phyloP scores from a whole-genome alignment of 352 stramenopile species.

The Pythium dissotocum region DNA sequence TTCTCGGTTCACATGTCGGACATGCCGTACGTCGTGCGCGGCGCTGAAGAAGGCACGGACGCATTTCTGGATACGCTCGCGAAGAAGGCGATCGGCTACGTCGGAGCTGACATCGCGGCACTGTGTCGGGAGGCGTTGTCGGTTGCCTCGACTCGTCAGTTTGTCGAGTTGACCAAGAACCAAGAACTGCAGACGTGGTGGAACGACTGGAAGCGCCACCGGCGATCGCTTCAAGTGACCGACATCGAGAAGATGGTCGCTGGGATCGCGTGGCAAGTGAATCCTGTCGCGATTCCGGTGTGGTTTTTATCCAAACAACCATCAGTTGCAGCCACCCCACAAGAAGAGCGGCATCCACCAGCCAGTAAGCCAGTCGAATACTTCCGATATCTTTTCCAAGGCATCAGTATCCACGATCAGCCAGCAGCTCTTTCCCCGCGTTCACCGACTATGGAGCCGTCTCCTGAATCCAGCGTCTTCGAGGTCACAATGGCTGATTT shows the following conservation, averaged over 20 bases:
- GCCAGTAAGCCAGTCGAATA: constrained; percentile 31
- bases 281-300: constrained; percentile 59
- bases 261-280: constrained; percentile 58
- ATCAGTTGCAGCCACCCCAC: not conserved
- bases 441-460: not conserved
- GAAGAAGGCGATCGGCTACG: constrained; percentile 64
- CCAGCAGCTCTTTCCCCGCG: too few species aligned
- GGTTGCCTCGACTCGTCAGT: constrained; percentile 59
- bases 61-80: constrained; percentile 45
- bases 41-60: constrained; percentile 16
- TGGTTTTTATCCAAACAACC: constrained; percentile 59
- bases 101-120: constrained; percentile 79
- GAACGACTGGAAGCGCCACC: constrained; percentile 51
- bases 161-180: constrained; percentile 55
- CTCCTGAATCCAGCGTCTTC: constrained; percentile 29
- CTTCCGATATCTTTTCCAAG: constrained; percentile 49
- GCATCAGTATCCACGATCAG: not conserved
- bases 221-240: constrained; percentile 39
- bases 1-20: constrained; percentile 57
- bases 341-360: not conserved
- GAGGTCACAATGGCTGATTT: constrained; percentile 73
- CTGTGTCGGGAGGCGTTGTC: constrained; percentile 75
- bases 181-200: constrained; percentile 61
- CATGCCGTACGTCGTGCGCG: constrained; percentile 36
- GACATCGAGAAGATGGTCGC: constrained; percentile 47